phyloP scores from a whole-genome alignment of 148 eudicot genomes.

The Vaccinium macrocarpon region DNA sequence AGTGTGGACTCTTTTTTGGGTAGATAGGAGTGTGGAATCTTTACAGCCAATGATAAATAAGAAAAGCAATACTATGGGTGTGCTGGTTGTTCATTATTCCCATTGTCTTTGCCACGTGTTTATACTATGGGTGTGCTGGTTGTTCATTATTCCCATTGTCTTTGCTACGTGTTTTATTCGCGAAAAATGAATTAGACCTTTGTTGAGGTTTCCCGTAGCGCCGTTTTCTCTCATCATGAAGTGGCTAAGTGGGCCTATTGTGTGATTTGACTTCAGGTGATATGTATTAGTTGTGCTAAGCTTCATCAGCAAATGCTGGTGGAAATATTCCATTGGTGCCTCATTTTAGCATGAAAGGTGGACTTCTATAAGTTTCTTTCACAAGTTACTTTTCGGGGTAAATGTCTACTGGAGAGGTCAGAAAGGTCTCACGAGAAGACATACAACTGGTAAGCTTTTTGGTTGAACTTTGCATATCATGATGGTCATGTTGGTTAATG shows the following conservation, averaged over 20 bases:
- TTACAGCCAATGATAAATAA: background rate
- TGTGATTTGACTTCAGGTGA: background rate
- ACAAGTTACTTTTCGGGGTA: slow-evolving; percentile 20
- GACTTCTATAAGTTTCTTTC: slow-evolving; percentile 4
- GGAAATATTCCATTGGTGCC: background rate
- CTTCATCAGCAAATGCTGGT: slow-evolving; percentile 7
- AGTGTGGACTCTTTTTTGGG: background rate
- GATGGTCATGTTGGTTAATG: background rate
- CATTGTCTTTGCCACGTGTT: too few species aligned
- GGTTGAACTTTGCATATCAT: background rate
- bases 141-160: background rate
- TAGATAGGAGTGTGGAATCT: background rate
- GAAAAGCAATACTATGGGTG: background rate
- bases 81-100: background rate
- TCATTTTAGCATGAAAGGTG: background rate
- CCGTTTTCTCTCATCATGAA: background rate
- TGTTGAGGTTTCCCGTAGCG: background rate
- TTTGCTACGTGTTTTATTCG: background rate
- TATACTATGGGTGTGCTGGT: too few species aligned
- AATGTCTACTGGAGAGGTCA: slow-evolving; percentile 70
- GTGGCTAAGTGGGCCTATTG: background rate
- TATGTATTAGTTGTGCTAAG: background rate
- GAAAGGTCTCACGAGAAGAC: slow-evolving; percentile 61
- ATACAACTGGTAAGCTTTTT: slow-evolving; percentile 59
- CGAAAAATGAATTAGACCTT: background rate